Percentiles rank a stretch among this genome's conserved stretches.
Conservation (phyloP, 495 filamentous ascomycete species). For the Amphirosellinia nigrospora region DNA sequence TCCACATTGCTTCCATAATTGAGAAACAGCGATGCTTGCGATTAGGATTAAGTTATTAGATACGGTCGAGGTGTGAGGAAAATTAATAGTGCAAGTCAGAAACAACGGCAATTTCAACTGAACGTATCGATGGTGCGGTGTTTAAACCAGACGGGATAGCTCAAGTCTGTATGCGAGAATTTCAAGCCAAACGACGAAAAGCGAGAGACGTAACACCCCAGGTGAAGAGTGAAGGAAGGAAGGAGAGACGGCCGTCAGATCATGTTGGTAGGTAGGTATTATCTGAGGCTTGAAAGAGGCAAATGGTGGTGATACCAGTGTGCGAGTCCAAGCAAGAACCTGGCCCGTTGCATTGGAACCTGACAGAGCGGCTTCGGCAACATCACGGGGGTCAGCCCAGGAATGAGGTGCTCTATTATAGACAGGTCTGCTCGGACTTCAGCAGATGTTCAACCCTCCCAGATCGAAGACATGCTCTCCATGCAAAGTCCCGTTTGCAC, state of each 20-base stretch:
- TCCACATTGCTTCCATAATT: slow-evolving; percentile 32
- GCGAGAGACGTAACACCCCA: slow-evolving; percentile 7
- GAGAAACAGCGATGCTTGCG: neutral
- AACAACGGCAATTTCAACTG: neutral
- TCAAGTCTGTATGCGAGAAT: neutral
- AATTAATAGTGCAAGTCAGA: neutral
- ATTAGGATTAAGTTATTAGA: slow-evolving; percentile 13
- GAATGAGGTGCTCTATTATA: slow-evolving; percentile 5
- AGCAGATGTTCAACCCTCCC: neutral
- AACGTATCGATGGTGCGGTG: neutral
- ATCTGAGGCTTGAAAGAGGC: slow-evolving; percentile 8
- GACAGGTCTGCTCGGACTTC: neutral
- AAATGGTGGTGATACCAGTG: neutral
- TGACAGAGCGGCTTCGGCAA: neutral
- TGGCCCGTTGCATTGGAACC: neutral
- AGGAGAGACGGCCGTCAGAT: neutral
- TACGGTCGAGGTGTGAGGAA: neutral
- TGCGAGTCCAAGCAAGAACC: slow-evolving; percentile 7
- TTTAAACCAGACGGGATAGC: slow-evolving; percentile 8
- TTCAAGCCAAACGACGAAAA: neutral
- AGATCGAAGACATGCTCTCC: neutral
- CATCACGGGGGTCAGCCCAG: neutral
- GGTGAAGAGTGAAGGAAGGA: neutral
- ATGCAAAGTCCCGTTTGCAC: slow-evolving; percentile 18
- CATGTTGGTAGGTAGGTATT: neutral